Conservation (phyloP, 805 yeast genomes). For the Saturnispora silvae region DNA sequence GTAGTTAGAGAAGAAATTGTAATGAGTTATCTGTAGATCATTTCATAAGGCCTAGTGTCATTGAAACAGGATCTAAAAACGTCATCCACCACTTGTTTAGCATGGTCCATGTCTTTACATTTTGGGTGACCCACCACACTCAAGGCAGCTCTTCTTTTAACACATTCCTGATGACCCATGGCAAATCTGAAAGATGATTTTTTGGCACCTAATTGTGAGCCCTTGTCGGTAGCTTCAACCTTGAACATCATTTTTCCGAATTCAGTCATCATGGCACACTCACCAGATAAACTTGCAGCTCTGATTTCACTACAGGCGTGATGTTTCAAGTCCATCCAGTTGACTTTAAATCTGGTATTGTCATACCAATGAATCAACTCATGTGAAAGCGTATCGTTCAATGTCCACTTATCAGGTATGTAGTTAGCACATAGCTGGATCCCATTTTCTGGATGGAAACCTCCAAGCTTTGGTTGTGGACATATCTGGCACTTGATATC, state of each 20-base stretch:
- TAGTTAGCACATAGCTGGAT: slow-evolving; percentile 80
- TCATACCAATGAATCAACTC: slow-evolving; percentile 93
- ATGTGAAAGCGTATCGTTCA: slow-evolving; percentile 87
- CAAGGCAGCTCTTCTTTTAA: slow-evolving; percentile 74
- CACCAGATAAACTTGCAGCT: slow-evolving; percentile 89
- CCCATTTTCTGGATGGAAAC: slow-evolving; percentile 86
- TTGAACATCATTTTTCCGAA: slow-evolving; percentile 33
- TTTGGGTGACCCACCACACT: slow-evolving; percentile 82
- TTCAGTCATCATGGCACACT: slow-evolving; percentile 85
- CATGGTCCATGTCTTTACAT: slow-evolving; percentile 63
- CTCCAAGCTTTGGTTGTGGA: slow-evolving; percentile 78
- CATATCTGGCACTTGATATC: slow-evolving; percentile 75
- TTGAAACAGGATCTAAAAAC: slow-evolving; percentile 91
- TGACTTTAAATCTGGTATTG: slow-evolving; percentile 75
- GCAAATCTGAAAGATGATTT: slow-evolving; percentile 14
- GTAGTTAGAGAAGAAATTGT: no score
- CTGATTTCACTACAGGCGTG: slow-evolving; percentile 97
- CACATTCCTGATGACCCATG: slow-evolving; percentile 85
- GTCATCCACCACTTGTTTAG: slow-evolving; percentile 67
- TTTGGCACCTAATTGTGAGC: slow-evolving; percentile 5
- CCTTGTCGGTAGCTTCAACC: slow-evolving; percentile 10
- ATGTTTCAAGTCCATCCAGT: slow-evolving; percentile 76
- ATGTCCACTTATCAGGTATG: slow-evolving; percentile 58
- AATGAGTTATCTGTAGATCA: slow-evolving; percentile 74
- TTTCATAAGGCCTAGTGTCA: slow-evolving; percentile 93